These are phyloP conservation scores for Verticillium nubilum DNA, from an alignment of 2,329 filamentous ascomycete species.

Conservation along the genomic window DNA sequence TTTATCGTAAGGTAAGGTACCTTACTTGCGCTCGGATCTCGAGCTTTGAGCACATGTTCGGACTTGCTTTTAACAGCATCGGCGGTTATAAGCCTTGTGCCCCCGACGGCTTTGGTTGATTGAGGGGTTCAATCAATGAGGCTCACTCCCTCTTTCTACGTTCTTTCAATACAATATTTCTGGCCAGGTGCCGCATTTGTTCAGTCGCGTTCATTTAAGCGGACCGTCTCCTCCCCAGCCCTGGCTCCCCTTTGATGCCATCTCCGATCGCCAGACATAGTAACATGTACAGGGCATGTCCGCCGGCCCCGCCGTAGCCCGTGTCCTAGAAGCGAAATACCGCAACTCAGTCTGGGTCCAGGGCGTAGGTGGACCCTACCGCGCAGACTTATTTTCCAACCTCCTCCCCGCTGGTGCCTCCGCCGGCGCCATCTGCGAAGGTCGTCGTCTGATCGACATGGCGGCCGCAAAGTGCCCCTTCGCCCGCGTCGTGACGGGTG, in stretches of 20 bases:
- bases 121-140: not conserved
- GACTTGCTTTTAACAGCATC: not conserved
- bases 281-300: conserved; percentile 15
- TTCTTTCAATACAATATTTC: not conserved
- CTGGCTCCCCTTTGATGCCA: not conserved
- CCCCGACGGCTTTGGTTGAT: not conserved
- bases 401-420: conserved; percentile 30
- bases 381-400: conserved; percentile 27
- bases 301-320: conserved; percentile 22
- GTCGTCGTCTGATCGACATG: conserved; percentile 29
- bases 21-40: not conserved
- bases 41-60: not conserved
- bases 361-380: conserved; percentile 35
- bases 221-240: no score
- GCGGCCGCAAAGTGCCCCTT: conserved; percentile 37
- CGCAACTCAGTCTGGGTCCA: conserved; percentile 30
- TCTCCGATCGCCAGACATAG: not conserved
- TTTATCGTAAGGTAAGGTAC: no score
- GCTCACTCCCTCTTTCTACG: not conserved
- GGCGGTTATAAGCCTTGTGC: not conserved
- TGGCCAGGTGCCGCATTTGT: not conserved
- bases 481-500: conserved; percentile 35
- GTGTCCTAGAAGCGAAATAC: conserved; percentile 20
- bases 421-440: conserved; percentile 30
- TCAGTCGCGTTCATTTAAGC: not conserved